Conservation (phyloP, 108 stramenopile genomes). For the Nannochloropsis oceanica region DNA sequence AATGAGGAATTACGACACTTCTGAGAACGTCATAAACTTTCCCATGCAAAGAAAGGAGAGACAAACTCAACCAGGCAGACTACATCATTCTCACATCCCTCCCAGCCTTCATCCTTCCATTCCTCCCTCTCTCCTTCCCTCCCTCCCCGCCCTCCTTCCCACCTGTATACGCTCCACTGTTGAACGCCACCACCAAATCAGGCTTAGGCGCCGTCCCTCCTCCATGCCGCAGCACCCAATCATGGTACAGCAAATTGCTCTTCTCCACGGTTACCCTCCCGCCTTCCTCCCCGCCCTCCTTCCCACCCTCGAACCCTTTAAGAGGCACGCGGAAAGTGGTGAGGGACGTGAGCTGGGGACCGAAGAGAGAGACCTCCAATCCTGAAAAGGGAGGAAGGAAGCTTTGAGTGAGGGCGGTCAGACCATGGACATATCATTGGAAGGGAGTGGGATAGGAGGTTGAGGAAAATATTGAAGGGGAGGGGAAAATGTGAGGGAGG, state of each 20-base stretch:
- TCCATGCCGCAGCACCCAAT: neutral
- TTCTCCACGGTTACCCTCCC: neutral
- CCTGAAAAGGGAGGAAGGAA: neutral
- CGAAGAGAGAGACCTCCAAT: neutral
- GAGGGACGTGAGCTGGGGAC: neutral
- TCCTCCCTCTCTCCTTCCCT: neutral
- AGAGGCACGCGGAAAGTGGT: neutral
- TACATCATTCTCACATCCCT: neutral
- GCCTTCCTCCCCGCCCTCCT: neutral
- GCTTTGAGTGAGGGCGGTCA: neutral
- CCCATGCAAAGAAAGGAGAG: no score
- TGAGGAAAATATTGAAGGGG: no score
- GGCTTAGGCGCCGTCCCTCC: neutral
- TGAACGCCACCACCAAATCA: neutral
- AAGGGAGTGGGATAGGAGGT: no score
- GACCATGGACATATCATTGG: neutral
- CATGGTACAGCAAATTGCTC: neutral
- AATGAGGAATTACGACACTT: no score
- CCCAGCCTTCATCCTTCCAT: neutral
- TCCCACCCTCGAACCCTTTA: no score
- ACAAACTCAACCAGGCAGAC: neutral
- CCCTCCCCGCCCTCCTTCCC: neutral
- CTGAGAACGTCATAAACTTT: no score
- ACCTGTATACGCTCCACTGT: neutral
- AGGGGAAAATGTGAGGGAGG: neutral